A percentile compares a stretch with the other conserved stretches of the same genome.
These are phyloP conservation scores for Phellinidium pouzarii DNA, from an alignment of 1,284 basidiomycete genomes.

Conservation along the genomic window DNA sequence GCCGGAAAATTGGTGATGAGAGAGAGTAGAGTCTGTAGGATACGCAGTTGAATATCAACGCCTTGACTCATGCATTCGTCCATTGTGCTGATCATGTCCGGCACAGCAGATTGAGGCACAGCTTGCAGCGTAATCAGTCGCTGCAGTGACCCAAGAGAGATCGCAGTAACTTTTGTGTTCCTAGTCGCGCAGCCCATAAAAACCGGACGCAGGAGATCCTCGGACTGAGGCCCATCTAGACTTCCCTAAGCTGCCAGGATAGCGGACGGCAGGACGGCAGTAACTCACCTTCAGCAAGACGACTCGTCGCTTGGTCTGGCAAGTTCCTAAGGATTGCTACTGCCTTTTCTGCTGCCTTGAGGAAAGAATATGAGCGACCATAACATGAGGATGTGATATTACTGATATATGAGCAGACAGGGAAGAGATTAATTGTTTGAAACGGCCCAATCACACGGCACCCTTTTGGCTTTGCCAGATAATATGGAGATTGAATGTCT, in stretches of 20 bases:
- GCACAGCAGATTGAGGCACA: constrained; percentile 74
- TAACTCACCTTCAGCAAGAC: constrained; percentile 54
- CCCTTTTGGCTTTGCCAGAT: too few species aligned
- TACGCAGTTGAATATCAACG: constrained; percentile 90
- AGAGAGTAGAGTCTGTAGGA: constrained; percentile 84
- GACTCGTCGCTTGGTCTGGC: constrained; percentile 60
- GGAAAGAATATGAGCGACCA: neutral
- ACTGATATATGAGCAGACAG: too few species aligned
- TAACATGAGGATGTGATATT: too few species aligned
- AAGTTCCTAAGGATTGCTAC: constrained; percentile 70
- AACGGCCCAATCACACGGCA: too few species aligned
- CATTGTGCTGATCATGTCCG: constrained; percentile 76
- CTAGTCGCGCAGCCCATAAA: constrained; percentile 93
- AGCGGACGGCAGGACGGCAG: constrained; percentile 6
- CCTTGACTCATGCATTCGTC: constrained; percentile 84
- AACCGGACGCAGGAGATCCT: constrained; percentile 81
- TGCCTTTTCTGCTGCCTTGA: constrained; percentile 78
- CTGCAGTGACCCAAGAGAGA: constrained; percentile 88
- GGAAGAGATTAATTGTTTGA: too few species aligned
- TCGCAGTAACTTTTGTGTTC: constrained; percentile 89
- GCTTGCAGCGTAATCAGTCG: constrained; percentile 84
- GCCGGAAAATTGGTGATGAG: constrained; percentile 82
- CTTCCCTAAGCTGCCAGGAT: neutral
- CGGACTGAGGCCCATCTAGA: constrained; percentile 70
- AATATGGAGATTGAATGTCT: too few species aligned